Conservation (phyloP, 805 yeast species). For the Yarrowia sp. region DNA sequence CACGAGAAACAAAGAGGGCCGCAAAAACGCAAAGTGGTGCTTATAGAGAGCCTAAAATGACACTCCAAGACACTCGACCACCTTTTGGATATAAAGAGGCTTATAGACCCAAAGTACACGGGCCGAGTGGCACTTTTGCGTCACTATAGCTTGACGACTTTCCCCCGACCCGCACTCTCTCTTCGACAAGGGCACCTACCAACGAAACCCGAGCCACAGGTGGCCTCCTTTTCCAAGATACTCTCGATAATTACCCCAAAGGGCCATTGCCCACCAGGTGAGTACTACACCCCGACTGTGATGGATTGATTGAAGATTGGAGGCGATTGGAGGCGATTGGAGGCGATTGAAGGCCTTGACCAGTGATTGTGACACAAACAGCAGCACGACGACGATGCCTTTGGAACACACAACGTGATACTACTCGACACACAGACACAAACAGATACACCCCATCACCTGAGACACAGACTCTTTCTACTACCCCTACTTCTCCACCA, state of each 20-base stretch:
- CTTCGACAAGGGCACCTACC: constrained; percentile 13
- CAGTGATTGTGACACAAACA: too few species aligned
- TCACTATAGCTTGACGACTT: not conserved
- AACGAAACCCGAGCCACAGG: constrained; percentile 8
- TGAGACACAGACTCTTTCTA: not conserved
- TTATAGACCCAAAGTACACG: constrained; percentile 20
- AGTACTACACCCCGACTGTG: not conserved
- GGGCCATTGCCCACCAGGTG: constrained; percentile 38
- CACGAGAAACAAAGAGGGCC: constrained; percentile 15
- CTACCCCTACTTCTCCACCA: not conserved
- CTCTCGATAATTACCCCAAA: constrained; percentile 36
- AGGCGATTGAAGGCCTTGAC: too few species aligned
- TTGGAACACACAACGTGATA: not conserved
- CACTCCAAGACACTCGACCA: constrained; percentile 36
- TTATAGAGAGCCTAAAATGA: constrained; percentile 23
- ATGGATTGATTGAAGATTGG: too few species aligned
- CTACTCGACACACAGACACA: not conserved
- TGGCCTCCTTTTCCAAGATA: constrained; percentile 15
- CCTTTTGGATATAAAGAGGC: constrained; percentile 37
- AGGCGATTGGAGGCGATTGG: too few species aligned
- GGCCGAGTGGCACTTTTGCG: constrained; percentile 31
- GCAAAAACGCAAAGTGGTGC: constrained; percentile 29
- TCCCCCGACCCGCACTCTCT: not conserved
- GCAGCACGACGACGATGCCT: too few species aligned
- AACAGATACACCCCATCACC: not conserved